Evolutionary conservation across 1,284 basidiomycete genomes (phyloP).

Genomic region (Tylopilus sp.): DNA sequence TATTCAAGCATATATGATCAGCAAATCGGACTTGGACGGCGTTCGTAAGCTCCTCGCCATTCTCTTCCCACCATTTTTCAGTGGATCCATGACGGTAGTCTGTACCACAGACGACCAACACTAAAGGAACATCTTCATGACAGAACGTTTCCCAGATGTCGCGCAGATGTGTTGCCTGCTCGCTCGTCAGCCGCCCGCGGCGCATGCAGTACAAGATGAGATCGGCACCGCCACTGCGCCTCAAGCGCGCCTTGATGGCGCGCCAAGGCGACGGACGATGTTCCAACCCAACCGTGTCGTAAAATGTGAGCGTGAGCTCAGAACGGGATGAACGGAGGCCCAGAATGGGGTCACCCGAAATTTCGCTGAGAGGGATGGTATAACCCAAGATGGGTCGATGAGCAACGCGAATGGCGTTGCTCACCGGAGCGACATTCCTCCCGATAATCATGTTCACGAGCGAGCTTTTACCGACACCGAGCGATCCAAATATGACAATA

Average conservation of each 20-base stretch:
- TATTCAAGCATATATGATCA: constrained; percentile 25
- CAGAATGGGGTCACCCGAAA: not conserved
- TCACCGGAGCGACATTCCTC: constrained; percentile 20
- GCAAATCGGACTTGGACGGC: constrained; percentile 16
- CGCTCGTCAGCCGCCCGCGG: constrained; percentile 20
- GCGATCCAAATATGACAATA: constrained; percentile 26
- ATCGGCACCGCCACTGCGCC: constrained; percentile 12
- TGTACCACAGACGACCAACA: constrained; percentile 24
- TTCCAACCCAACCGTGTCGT: constrained; percentile 27
- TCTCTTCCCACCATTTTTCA: constrained; percentile 30
- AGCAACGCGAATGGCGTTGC: constrained; percentile 19
- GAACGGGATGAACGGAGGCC: not conserved
- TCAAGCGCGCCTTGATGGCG: constrained; percentile 15
- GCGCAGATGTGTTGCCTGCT: constrained; percentile 19
- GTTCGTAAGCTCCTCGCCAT: constrained; percentile 14
- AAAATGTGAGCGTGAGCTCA: constrained; percentile 13
- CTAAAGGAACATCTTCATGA: constrained; percentile 17
- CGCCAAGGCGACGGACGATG: constrained; percentile 17
- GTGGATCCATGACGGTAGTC: constrained; percentile 25
- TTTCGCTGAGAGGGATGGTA: constrained; percentile 7
- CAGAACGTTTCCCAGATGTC: constrained; percentile 22
- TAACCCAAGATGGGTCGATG: constrained; percentile 21
- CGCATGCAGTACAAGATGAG: constrained; percentile 30
- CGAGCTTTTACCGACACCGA: constrained; percentile 31
- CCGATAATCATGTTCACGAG: constrained; percentile 29